phyloP scores from a whole-genome alignment of 495 filamentous ascomycete species.

The Hypoxylon crocopeplum region DNA sequence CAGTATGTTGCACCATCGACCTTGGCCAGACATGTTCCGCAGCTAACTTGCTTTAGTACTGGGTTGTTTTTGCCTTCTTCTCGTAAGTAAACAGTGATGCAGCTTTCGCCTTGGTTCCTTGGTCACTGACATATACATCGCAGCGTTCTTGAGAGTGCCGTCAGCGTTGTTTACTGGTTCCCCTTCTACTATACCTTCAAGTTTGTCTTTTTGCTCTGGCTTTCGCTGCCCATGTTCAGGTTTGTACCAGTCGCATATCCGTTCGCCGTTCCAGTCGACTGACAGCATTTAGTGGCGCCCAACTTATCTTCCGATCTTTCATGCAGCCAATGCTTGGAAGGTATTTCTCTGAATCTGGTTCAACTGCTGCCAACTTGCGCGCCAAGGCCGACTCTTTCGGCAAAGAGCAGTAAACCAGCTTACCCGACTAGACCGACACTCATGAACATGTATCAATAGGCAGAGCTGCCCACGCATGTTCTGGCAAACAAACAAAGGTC shows the following conservation, averaged over 20 bases:
- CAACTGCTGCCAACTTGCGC: conserved; percentile 87
- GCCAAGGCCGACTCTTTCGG: conserved; percentile 83
- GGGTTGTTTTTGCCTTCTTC: conserved; percentile 94
- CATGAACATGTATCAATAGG: conserved; percentile 24
- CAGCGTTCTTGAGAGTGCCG: conserved; percentile 85
- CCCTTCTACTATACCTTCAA: conserved; percentile 99
- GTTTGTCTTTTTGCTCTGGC: conserved; percentile 95
- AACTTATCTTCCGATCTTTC: conserved; percentile 95
- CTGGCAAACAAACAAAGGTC: conserved; percentile 16
- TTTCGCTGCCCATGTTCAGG: conserved; percentile 91
- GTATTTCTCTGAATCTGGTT: conserved; percentile 77
- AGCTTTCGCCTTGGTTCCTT: background rate
- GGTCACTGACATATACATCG: conserved; percentile 27
- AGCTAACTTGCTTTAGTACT: conserved; percentile 73
- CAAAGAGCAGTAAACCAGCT: conserved; percentile 59
- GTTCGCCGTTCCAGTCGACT: conserved; percentile 14
- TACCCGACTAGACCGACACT: conserved; percentile 1
- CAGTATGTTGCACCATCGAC: conserved; percentile 47
- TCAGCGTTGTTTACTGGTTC: conserved; percentile 98
- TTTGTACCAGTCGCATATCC: conserved; percentile 55
- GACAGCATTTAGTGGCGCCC: conserved; percentile 75
- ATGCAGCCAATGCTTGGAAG: conserved; percentile 88
- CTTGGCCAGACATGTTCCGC: background rate
- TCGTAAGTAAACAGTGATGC: conserved; percentile 60
- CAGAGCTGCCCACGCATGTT: conserved; percentile 20